These are phyloP conservation scores for Perkinsus olseni DNA, from an alignment of 169 alveolate species.

Conservation along the genomic window DNA sequence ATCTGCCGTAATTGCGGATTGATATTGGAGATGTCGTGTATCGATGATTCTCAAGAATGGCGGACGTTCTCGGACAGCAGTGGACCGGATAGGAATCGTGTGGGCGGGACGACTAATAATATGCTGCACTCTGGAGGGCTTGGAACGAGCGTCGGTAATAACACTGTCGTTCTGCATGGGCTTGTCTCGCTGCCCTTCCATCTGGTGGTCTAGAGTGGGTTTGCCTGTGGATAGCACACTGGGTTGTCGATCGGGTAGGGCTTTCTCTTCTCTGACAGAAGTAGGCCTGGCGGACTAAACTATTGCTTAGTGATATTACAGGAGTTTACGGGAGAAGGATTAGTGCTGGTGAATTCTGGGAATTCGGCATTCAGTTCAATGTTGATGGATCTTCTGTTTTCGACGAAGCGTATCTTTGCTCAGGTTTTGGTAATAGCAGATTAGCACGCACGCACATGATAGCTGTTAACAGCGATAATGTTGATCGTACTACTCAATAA, in stretches of 20 bases:
- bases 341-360: too few species aligned
- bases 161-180: neutral
- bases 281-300: too few species aligned
- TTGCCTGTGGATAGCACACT: too few species aligned
- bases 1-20: neutral
- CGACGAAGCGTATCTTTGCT: too few species aligned
- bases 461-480: neutral
- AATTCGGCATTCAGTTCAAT: too few species aligned
- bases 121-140: neutral
- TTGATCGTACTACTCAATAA: neutral
- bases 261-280: too few species aligned
- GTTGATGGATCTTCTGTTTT: too few species aligned
- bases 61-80: neutral
- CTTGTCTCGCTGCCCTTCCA: too few species aligned
- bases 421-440: neutral
- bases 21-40: neutral
- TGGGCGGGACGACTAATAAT: neutral
- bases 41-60: neutral
- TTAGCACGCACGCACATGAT: neutral
- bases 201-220: too few species aligned
- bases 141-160: neutral
- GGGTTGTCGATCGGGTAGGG: too few species aligned
- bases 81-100: neutral
- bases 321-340: too few species aligned
- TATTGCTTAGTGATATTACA: too few species aligned